Conservation (phyloP, 1,139 yeast genomes). For the Debaryomycetaceae sp. region DNA sequence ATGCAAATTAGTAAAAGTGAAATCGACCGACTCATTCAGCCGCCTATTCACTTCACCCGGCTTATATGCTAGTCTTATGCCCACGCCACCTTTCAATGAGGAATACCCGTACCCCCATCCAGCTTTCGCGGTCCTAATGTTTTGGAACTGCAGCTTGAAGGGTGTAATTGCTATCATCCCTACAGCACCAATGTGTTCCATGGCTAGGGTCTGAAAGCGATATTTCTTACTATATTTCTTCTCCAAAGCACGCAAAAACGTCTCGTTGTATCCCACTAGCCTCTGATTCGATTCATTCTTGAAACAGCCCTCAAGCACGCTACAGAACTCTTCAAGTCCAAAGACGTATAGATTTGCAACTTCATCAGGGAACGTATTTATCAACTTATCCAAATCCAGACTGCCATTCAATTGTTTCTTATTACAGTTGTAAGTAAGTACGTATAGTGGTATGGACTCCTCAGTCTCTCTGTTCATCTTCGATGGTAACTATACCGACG, state of each 20-base stretch:
- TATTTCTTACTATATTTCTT: constrained; percentile 25
- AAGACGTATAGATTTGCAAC: constrained; percentile 53
- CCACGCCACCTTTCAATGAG: constrained; percentile 74
- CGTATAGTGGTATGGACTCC: constrained; percentile 19
- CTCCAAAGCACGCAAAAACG: constrained; percentile 39
- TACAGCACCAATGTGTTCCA: constrained; percentile 59
- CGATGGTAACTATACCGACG: background rate
- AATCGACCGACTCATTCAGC: constrained; percentile 21
- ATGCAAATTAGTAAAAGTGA: constrained; percentile 70
- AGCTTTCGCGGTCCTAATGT: constrained; percentile 26
- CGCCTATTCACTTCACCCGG: constrained; percentile 15
- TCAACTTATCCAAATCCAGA: constrained; percentile 20
- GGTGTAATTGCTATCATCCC: constrained; percentile 58
- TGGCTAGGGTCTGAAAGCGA: constrained; percentile 43
- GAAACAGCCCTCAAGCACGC: constrained; percentile 62
- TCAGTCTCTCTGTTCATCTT: background rate
- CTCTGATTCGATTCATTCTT: constrained; percentile 32
- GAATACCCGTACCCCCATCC: constrained; percentile 61
- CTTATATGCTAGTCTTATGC: constrained; percentile 44
- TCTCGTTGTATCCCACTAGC: constrained; percentile 37
- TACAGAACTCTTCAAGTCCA: constrained; percentile 74
- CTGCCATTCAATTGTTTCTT: constrained; percentile 24
- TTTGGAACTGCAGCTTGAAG: constrained; percentile 28
- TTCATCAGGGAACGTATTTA: constrained; percentile 26
- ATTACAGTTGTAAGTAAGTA: constrained; percentile 41